These are phyloP conservation scores for Rhododendron griersonianum DNA, from an alignment of 148 eudicot species.

Conservation along the genomic window DNA sequence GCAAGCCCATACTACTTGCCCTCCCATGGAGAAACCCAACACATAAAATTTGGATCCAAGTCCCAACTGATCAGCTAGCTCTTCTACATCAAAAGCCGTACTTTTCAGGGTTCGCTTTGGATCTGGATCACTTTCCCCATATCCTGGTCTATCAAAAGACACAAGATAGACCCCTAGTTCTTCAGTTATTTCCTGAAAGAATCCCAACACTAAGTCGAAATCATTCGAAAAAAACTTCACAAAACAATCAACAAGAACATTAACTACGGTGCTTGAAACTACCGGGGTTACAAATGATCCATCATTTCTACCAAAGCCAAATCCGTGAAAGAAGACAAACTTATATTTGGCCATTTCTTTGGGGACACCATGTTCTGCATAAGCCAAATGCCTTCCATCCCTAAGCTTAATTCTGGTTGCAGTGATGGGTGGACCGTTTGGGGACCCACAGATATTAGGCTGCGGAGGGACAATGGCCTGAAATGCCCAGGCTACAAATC, in stretches of 20 bases:
- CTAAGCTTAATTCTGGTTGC: constrained; percentile 32
- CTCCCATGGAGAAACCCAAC: constrained; percentile 68
- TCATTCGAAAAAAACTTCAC: neutral
- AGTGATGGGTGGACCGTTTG: constrained; percentile 20
- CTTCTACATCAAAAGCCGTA: constrained; percentile 51
- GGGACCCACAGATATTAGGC: constrained; percentile 23
- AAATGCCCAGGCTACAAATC: constrained; percentile 19
- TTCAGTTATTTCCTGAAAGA: constrained; percentile 39
- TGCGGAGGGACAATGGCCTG: constrained; percentile 20
- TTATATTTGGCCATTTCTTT: constrained; percentile 46
- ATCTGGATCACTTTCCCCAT: constrained; percentile 81
- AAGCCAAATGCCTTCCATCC: constrained; percentile 68
- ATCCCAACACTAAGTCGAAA: neutral
- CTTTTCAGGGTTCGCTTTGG: constrained; percentile 53
- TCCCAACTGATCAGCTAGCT: constrained; percentile 62
- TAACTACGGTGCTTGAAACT: constrained; percentile 3
- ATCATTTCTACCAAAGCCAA: constrained; percentile 31
- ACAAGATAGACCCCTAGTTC: constrained; percentile 49
- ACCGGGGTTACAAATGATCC: constrained; percentile 12
- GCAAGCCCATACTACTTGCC: constrained; percentile 55
- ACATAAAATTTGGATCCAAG: constrained; percentile 59
- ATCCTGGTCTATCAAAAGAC: constrained; percentile 73
- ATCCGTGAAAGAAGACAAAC: constrained; percentile 47
- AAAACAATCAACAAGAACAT: constrained; percentile 9
- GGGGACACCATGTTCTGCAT: constrained; percentile 51